These are phyloP conservation scores for Diutina neorugosa DNA, from an alignment of 1,139 yeast genomes.

Conservation along the genomic window DNA sequence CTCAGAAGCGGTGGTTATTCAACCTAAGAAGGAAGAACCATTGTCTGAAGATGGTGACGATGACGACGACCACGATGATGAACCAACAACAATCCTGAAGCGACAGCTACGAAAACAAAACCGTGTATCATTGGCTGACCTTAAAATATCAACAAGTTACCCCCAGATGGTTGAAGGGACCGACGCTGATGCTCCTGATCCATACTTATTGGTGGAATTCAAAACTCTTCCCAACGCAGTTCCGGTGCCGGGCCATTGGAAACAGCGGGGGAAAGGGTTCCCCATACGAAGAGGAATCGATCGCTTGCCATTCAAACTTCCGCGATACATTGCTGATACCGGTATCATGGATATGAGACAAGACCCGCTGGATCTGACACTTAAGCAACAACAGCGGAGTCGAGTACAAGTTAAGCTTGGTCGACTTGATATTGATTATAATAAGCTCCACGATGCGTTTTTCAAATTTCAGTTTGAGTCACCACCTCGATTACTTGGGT, in stretches of 20 bases:
- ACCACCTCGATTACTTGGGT: constrained; percentile 46
- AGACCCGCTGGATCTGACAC: constrained; percentile 35
- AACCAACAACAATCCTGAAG: constrained; percentile 14
- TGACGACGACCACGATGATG: constrained; percentile 4
- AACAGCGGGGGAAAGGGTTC: constrained; percentile 65
- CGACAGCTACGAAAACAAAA: constrained; percentile 37
- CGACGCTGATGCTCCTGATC: constrained; percentile 80
- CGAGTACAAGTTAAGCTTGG: constrained; percentile 89
- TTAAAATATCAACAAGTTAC: constrained; percentile 45
- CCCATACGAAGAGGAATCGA: constrained; percentile 62
- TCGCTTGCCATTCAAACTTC: constrained; percentile 63
- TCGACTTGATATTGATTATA: constrained; percentile 75
- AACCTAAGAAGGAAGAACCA: neutral
- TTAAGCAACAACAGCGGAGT: constrained; percentile 71
- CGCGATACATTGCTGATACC: constrained; percentile 66
- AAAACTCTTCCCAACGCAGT: constrained; percentile 59
- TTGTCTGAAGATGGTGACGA: neutral
- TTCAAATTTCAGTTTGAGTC: constrained; percentile 63
- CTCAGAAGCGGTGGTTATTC: neutral
- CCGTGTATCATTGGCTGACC: constrained; percentile 12
- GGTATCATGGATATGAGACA: constrained; percentile 86
- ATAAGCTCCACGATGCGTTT: constrained; percentile 74
- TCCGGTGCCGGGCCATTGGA: constrained; percentile 84
- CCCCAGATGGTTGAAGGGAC: constrained; percentile 82
- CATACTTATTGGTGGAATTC: constrained; percentile 49